Percentiles rank a stretch among this genome's conserved stretches.
phyloP scores from a whole-genome alignment of 2,329 filamentous ascomycete genomes.

The Pestalotiopsis sp. region DNA sequence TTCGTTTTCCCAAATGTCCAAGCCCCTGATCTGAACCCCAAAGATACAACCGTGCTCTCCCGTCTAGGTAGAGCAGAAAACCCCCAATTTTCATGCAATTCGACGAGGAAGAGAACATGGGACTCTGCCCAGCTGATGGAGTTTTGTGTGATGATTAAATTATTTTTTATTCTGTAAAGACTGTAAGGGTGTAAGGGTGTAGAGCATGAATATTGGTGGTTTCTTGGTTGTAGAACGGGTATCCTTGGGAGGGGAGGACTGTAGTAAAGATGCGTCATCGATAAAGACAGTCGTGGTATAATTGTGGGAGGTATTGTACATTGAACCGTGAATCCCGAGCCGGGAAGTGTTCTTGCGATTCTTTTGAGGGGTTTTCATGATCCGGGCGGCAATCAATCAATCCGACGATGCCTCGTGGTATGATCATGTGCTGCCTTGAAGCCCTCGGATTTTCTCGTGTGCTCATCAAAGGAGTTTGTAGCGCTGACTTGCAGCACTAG shows the following conservation, averaged over 20 bases:
- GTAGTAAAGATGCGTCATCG: not conserved
- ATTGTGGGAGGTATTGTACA: not conserved
- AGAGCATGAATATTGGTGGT: not conserved
- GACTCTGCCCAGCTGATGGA: not conserved
- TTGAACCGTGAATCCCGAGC: conserved; percentile 20
- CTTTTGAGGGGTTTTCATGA: not conserved
- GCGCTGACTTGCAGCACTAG: too few relatives aligned
- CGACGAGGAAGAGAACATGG: not conserved
- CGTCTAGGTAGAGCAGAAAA: not conserved
- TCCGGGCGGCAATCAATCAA: not conserved
- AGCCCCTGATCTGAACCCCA: too few relatives aligned
- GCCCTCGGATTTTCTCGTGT: too few relatives aligned
- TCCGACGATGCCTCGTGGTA: not conserved
- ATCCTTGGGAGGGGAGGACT: not conserved
- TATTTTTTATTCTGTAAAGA: conserved; percentile 4
- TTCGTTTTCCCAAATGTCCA: too few relatives aligned
- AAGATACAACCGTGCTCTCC: too few relatives aligned
- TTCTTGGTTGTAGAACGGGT: not conserved
- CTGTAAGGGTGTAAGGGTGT: not conserved
- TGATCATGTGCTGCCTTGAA: not conserved
- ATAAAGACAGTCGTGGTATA: not conserved
- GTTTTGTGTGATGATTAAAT: not conserved
- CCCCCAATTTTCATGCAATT: not conserved
- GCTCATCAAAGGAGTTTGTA: too few relatives aligned
- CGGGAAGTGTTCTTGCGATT: not conserved